Evolutionary conservation across 495 filamentous ascomycete species (phyloP).

Genomic region (Diplogelasinospora grovesii): DNA sequence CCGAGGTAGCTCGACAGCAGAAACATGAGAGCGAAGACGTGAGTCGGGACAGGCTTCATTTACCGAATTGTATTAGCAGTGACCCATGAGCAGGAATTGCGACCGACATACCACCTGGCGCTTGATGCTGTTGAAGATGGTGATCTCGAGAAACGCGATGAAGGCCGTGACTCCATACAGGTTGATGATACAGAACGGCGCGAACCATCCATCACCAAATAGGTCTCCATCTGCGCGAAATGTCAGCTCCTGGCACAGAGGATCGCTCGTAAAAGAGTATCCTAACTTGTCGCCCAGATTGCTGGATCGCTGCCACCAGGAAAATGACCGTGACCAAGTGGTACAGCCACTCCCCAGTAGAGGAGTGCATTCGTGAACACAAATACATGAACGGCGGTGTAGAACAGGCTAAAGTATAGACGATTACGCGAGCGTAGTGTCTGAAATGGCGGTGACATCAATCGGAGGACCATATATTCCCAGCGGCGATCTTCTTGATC

Average conservation of each 20-base stretch:
- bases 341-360: conserved; percentile 43
- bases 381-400: conserved; percentile 37
- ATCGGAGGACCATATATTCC: conserved; percentile 21
- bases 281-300: no score
- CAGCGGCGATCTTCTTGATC: conserved; percentile 21
- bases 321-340: conserved; percentile 25
- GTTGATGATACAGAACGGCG: conserved; percentile 39
- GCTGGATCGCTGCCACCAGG: conserved; percentile 8
- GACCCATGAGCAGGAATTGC: not conserved
- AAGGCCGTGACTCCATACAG: conserved; percentile 34
- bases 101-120: conserved; percentile 34
- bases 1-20: conserved; percentile 36
- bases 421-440: conserved; percentile 26
- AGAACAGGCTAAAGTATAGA: conserved; percentile 44
- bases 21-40: conserved; percentile 30
- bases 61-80: conserved; percentile 7
- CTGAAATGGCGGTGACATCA: conserved; percentile 34
- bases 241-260: no score
- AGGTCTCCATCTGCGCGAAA: conserved; percentile 13
- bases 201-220: conserved; percentile 29
- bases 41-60: conserved; percentile 28
- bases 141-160: conserved; percentile 40
- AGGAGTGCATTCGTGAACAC: conserved; percentile 38
- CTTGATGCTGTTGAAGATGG: conserved; percentile 43
- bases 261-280: no score